Evolutionary conservation across 371 early-diverging fungal species (phyloP).

Genomic region (Phascolomyces articulosus): DNA sequence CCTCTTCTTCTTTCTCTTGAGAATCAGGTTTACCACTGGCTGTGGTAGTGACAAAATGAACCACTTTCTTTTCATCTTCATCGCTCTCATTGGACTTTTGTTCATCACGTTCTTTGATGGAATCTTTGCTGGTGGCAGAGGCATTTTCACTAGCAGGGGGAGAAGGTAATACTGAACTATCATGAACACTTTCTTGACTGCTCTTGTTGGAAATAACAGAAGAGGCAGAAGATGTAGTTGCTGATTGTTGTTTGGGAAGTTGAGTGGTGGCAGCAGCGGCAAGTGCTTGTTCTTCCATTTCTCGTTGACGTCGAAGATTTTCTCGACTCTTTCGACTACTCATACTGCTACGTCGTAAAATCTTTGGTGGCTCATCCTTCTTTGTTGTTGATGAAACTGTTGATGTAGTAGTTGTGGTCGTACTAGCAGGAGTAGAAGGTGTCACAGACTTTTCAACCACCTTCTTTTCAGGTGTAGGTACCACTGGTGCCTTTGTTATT

Average conservation of each 20-base stretch:
- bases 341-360: constrained; percentile 35
- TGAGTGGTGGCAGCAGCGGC: not conserved
- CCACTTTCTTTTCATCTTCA: constrained; percentile 12
- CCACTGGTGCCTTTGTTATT: not conserved
- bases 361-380: not conserved
- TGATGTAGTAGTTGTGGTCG: too few species aligned
- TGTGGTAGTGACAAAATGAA: constrained; percentile 10
- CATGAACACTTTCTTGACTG: not conserved
- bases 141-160: constrained; percentile 8
- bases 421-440: not conserved
- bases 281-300: constrained; percentile 13
- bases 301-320: constrained; percentile 26
- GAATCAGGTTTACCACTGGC: too few species aligned
- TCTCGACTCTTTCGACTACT: constrained; percentile 44
- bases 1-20: not conserved
- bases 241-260: constrained; percentile 12
- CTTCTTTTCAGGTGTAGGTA: not conserved
- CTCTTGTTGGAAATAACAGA: not conserved
- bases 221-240: not conserved
- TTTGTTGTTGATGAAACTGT: too few species aligned
- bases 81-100: not conserved
- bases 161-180: not conserved
- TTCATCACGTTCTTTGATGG: constrained; percentile 1
- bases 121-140: not conserved
- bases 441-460: not conserved